phyloP scores from a whole-genome alignment of 495 filamentous ascomycete genomes.

The Monascus purpureus region DNA sequence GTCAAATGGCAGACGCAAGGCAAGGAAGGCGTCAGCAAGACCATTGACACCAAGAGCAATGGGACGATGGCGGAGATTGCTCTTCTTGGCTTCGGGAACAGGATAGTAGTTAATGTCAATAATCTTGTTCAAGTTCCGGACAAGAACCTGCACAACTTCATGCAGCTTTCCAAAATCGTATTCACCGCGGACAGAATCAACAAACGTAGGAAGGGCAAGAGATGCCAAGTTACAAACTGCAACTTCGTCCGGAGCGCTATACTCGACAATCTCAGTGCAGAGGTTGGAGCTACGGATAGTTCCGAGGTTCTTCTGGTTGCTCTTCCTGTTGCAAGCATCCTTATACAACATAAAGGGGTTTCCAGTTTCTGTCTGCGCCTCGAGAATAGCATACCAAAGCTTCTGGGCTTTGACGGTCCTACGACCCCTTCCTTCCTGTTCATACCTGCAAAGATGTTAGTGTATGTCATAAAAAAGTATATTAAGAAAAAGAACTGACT shows the following conservation, averaged over 20 bases:
- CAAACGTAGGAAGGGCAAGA: constrained; percentile 75
- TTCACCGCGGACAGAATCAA: constrained; percentile 63
- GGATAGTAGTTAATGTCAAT: constrained; percentile 97
- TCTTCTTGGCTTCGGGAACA: constrained; percentile 78
- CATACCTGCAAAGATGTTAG: constrained; percentile 40
- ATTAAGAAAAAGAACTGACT: constrained; percentile 15
- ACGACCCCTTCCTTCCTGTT: constrained; percentile 76
- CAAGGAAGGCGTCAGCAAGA: constrained; percentile 96
- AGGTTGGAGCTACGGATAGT: constrained; percentile 97
- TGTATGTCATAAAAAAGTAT: background rate
- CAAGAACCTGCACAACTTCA: constrained; percentile 78
- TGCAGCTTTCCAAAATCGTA: constrained; percentile 95
- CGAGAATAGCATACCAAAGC: constrained; percentile 95
- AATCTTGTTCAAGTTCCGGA: constrained; percentile 91
- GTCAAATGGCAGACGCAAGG: constrained; percentile 92
- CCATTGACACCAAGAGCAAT: constrained; percentile 95
- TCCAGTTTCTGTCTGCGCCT: constrained; percentile 95
- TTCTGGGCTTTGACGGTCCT: constrained; percentile 93
- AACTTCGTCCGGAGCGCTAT: constrained; percentile 92
- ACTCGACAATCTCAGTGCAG: constrained; percentile 97
- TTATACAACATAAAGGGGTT: constrained; percentile 99
- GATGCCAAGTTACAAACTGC: constrained; percentile 98
- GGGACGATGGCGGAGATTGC: constrained; percentile 90
- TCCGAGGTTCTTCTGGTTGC: constrained; percentile 98
- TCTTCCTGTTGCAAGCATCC: constrained; percentile 94